A percentile compares a stretch with the other conserved stretches of the same genome.
Evolutionary conservation across 1,284 basidiomycete species (phyloP).

Genomic region (Moesziomyces sp.): DNA sequence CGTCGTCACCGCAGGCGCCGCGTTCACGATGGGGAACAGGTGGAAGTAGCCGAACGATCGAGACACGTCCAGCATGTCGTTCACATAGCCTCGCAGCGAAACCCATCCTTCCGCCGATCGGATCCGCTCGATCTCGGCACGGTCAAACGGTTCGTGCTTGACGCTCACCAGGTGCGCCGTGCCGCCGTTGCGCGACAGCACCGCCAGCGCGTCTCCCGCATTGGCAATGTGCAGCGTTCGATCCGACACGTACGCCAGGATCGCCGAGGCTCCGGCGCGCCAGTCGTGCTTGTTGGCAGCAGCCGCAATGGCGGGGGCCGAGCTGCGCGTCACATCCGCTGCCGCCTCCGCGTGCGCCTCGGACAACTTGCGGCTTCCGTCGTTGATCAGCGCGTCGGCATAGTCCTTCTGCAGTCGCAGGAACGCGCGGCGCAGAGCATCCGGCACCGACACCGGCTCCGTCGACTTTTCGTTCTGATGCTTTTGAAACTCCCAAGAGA

Average conservation of each 20-base stretch:
- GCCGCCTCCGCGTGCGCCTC: constrained; percentile 47
- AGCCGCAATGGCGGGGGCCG: constrained; percentile 48
- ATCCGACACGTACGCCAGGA: constrained; percentile 85
- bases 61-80: constrained; percentile 90
- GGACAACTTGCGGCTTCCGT: constrained; percentile 51
- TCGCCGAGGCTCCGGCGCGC: constrained; percentile 75
- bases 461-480: constrained; percentile 29
- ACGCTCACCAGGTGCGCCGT: constrained; percentile 80
- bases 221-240: constrained; percentile 90
- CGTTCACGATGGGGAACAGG: constrained; percentile 89
- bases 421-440: constrained; percentile 62
- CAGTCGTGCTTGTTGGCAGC: constrained; percentile 57
- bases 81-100: constrained; percentile 90
- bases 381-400: constrained; percentile 60
- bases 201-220: constrained; percentile 87
- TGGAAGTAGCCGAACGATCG: constrained; percentile 94
- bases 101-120: constrained; percentile 95
- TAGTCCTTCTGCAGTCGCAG: constrained; percentile 63
- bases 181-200: constrained; percentile 82
- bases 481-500: constrained; percentile 58
- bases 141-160: constrained; percentile 91
- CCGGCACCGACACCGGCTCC: constrained; percentile 48
- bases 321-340: constrained; percentile 34
- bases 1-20: constrained; percentile 80
- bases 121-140: constrained; percentile 84